Evolutionary conservation across 371 early-diverging fungal species (phyloP).

Genomic region (Rhizopus microsporus): DNA sequence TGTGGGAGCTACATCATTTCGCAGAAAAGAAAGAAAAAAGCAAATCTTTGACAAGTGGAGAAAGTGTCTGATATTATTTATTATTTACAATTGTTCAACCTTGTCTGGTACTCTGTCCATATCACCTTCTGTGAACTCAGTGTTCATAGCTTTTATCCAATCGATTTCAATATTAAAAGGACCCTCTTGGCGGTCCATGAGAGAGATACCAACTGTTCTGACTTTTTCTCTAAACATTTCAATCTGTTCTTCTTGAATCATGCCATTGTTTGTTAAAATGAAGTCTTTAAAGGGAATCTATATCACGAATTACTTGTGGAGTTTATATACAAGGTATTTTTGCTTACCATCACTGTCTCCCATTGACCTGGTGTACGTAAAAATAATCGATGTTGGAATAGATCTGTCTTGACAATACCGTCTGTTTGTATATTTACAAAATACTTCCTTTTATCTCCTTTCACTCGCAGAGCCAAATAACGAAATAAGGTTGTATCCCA

Average conservation of each 20-base stretch:
- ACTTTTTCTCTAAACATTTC: conserved; percentile 83
- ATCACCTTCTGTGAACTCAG: conserved; percentile 71
- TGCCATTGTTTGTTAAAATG: conserved; percentile 86
- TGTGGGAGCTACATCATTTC: too few species aligned
- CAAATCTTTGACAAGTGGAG: too few species aligned
- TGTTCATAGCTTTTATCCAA: conserved; percentile 86
- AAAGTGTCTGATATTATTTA: too few species aligned
- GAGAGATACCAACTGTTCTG: conserved; percentile 86
- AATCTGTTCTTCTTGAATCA: conserved; percentile 82
- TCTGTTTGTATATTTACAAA: conserved; percentile 92
- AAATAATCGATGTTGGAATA: conserved; percentile 91
- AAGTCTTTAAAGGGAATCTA: conserved; percentile 93
- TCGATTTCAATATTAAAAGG: conserved; percentile 89
- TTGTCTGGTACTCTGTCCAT: conserved; percentile 41
- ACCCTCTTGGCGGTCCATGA: conserved; percentile 82
- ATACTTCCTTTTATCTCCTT: conserved; percentile 79
- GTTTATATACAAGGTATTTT: conserved; percentile 1
- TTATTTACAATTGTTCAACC: not conserved
- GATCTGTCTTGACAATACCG: conserved; percentile 75
- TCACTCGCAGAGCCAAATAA: conserved; percentile 80
- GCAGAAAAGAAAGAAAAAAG: too few species aligned
- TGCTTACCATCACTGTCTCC: conserved; percentile 83
- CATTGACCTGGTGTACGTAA: conserved; percentile 85
- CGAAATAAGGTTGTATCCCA: conserved; percentile 88
- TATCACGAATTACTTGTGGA: not conserved